Conservation (phyloP, 1,284 basidiomycete species). For the Meripilus lineatus region DNA sequence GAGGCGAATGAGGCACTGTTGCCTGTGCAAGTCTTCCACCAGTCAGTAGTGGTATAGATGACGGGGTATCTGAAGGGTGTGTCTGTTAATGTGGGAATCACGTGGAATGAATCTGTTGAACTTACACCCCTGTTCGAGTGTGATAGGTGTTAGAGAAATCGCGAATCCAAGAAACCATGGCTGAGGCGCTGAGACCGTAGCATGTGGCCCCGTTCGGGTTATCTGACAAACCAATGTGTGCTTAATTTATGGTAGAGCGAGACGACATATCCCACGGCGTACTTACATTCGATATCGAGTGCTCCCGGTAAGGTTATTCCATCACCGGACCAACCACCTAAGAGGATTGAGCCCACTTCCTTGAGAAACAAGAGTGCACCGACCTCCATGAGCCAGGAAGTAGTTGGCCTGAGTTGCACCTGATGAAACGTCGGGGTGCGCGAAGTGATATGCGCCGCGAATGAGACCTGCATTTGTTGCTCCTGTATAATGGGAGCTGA, state of each 20-base stretch:
- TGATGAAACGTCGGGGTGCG: conserved; percentile 44
- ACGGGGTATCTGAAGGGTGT: conserved; percentile 24
- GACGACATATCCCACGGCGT: background rate
- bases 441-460: conserved; percentile 60
- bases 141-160: conserved; percentile 62
- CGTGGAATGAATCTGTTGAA: background rate
- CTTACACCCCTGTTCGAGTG: conserved; percentile 42
- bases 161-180: conserved; percentile 59
- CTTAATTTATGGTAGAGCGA: background rate
- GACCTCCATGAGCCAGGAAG: conserved; percentile 59
- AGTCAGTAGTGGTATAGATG: conserved; percentile 61
- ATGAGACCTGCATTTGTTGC: conserved; percentile 53
- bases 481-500: conserved; percentile 46
- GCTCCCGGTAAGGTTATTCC: conserved; percentile 61
- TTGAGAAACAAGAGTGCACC: conserved; percentile 7
- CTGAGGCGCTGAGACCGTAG: conserved; percentile 47
- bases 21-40: conserved; percentile 66
- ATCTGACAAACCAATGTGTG: conserved; percentile 28
- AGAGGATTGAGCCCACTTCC: background rate
- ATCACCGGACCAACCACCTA: conserved; percentile 53
- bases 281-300: conserved; percentile 58
- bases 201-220: conserved; percentile 48
- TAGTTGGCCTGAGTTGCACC: conserved; percentile 57
- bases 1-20: conserved; percentile 44
- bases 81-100: background rate